Conservation (phyloP, 78 protist species). For the Dictyostelium purpureum region DNA sequence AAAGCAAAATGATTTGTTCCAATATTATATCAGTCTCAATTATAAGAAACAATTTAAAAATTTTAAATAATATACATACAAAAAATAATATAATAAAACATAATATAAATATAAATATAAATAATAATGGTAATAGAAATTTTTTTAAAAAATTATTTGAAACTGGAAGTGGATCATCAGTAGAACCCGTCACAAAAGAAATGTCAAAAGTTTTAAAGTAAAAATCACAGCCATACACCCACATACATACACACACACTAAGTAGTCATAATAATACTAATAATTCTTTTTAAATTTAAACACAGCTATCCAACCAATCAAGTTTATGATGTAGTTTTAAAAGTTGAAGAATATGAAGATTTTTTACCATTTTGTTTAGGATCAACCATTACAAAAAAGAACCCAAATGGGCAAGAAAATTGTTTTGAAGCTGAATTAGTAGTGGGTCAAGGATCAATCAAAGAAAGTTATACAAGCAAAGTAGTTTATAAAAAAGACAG, state of each 20-base stretch:
- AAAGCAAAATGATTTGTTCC: too few relatives aligned
- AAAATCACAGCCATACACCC: not conserved
- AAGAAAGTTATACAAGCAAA: conserved; percentile 32
- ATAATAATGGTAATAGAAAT: too few relatives aligned
- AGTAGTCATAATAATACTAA: not conserved
- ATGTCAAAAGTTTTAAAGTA: not conserved
- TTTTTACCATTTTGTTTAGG: conserved; percentile 58
- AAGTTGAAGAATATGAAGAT: conserved; percentile 34
- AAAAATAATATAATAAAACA: too few relatives aligned
- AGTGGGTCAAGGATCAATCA: conserved; percentile 38
- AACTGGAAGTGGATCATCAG: too few relatives aligned
- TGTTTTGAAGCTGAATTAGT: conserved; percentile 66
- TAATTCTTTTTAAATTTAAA: not conserved
- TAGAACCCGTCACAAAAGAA: not conserved
- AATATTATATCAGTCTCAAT: too few relatives aligned
- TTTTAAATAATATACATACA: too few relatives aligned
- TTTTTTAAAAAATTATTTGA: too few relatives aligned
- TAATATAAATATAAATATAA: too few relatives aligned
- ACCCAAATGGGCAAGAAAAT: not conserved
- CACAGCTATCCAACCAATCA: conserved; percentile 27
- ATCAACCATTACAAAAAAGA: not conserved
- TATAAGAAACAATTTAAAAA: too few relatives aligned
- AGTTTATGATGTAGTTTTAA: conserved; percentile 35
- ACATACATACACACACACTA: not conserved
- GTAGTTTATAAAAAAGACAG: not conserved